These are phyloP conservation scores for Alternaria longipes DNA, from an alignment of 2,329 filamentous ascomycete species.

Conservation along the genomic window DNA sequence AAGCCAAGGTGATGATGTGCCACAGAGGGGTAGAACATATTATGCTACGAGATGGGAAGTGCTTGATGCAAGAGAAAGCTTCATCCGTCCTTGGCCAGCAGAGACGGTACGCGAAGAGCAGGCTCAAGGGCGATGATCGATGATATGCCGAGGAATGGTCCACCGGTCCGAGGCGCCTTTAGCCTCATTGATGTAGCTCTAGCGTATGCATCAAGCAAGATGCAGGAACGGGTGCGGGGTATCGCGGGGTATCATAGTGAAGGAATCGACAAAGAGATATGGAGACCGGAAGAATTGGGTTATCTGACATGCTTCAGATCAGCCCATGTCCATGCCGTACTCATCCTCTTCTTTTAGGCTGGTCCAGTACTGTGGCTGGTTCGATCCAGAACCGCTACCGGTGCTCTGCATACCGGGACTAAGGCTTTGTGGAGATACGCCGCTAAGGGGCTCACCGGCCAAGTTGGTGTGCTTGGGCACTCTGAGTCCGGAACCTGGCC, in stretches of 20 bases:
- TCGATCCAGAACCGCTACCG: slow-evolving; percentile 65
- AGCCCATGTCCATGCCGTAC: slow-evolving; percentile 75
- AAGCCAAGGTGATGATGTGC: slow-evolving; percentile 31
- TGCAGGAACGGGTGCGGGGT: slow-evolving; percentile 43
- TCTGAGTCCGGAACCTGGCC: slow-evolving; percentile 82
- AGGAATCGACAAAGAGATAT: slow-evolving; percentile 34
- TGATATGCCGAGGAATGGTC: slow-evolving; percentile 8
- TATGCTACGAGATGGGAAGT: slow-evolving; percentile 45
- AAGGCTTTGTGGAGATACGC: slow-evolving; percentile 66
- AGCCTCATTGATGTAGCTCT: slow-evolving; percentile 18
- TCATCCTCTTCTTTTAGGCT: slow-evolving; percentile 96
- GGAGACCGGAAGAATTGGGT: slow-evolving; percentile 17
- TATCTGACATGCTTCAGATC: slow-evolving; percentile 32
- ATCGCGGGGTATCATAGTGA: slow-evolving; percentile 49
- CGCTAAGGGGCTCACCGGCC: slow-evolving; percentile 75
- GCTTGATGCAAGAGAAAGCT: slow-evolving; percentile 34
- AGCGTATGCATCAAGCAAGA: slow-evolving; percentile 40
- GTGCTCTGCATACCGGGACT: slow-evolving; percentile 69
- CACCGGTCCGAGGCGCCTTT: slow-evolving; percentile 8
- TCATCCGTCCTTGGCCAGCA: slow-evolving; percentile 47
- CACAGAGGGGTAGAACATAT: slow-evolving; percentile 29
- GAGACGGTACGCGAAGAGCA: slow-evolving; percentile 35
- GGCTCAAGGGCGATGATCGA: background rate
- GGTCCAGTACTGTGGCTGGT: slow-evolving; percentile 64
- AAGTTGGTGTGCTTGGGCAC: slow-evolving; percentile 95